Base-by-base conservation (phyloP, 805 yeast species). In the Spathaspora sp. region DNA sequence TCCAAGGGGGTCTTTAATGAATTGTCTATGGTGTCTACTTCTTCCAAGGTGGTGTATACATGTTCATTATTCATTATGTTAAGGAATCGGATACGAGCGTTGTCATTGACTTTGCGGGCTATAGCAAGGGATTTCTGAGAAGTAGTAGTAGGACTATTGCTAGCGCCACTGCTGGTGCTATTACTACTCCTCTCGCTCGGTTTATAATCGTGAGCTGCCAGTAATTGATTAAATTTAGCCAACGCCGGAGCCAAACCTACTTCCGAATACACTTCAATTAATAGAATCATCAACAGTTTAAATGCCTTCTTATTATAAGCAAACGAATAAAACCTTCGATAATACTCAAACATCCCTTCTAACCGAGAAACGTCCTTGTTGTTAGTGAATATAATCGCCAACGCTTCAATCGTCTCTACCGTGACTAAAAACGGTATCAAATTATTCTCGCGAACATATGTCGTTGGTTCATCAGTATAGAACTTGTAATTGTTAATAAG, bases 261-360 rank as follows among this genome's bases (percentile, higher is more conserved):
- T 14, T 49, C 43, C 31, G 73, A 59, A 44, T 62, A 60, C 0
- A 70, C 59, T 56, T 74, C 78, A 19, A 73, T 69, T 17, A 62
- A 50, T 2, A 63, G 53, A 1, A 69, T 57, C 17, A 56, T 53
- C 17, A 74, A 55, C 2, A 65, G 45, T 51, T 67, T 67, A 55
- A 63, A 72, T 35, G 14, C 40, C 14, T 35, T 35, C 40, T 35
- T 52, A 55, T 73, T 71, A 28, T 69, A 64, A 17, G 60, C 52
- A 46, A 64, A 63, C 1, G 76, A 72, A 57, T 69, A 74, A 52
- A 65, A 73, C 35, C 75, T 57, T 55, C 67, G 68, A 59, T 73
- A 73, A 52, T 74, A 74, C 14, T 53, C 57, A 1, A 64, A 46
- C 17, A 73, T 46, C 0, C 76, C 76, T 14, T 63, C 53, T 3